A percentile compares a stretch with the other conserved stretches of the same genome.
phyloP scores from a whole-genome alignment of 2,329 filamentous ascomycete genomes.

The Fusarium newnesense region DNA sequence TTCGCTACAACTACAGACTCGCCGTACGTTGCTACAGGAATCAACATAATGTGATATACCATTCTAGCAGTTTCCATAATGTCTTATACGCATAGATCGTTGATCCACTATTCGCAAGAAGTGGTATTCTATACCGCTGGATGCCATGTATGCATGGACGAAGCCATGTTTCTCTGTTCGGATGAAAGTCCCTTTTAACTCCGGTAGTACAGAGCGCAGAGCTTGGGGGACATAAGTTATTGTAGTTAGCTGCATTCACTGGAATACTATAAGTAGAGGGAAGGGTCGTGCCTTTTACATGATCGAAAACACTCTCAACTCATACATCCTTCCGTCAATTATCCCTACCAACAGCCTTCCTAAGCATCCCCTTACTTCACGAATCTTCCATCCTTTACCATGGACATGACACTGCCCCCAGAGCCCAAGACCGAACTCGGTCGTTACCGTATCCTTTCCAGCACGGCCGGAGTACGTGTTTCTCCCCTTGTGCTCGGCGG shows the following conservation, averaged over 20 bases:
- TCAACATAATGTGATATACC: background rate
- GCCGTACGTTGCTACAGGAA: no score
- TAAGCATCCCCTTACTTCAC: background rate
- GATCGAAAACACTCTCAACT: background rate
- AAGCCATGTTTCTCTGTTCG: background rate
- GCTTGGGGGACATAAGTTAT: fast-evolving
- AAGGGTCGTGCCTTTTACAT: background rate
- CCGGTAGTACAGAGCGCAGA: background rate
- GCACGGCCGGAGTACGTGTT: background rate
- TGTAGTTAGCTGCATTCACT: fast-evolving
- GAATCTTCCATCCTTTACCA: background rate
- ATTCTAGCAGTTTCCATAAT: background rate
- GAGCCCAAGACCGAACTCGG: background rate
- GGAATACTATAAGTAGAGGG: background rate
- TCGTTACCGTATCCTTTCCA: background rate
- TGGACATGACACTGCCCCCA: background rate
- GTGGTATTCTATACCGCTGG: background rate
- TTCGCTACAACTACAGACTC: no score
- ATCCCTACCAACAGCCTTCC: background rate
- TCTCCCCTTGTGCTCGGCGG: background rate
- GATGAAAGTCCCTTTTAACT: background rate
- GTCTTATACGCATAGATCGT: background rate
- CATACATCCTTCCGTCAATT: background rate
- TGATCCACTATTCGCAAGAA: background rate
- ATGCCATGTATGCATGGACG: background rate